Percentiles rank a stretch among this genome's conserved stretches.
Evolutionary conservation across 257 asterid genomes (phyloP).

Genomic region (Leptodermis oblonga): DNA sequence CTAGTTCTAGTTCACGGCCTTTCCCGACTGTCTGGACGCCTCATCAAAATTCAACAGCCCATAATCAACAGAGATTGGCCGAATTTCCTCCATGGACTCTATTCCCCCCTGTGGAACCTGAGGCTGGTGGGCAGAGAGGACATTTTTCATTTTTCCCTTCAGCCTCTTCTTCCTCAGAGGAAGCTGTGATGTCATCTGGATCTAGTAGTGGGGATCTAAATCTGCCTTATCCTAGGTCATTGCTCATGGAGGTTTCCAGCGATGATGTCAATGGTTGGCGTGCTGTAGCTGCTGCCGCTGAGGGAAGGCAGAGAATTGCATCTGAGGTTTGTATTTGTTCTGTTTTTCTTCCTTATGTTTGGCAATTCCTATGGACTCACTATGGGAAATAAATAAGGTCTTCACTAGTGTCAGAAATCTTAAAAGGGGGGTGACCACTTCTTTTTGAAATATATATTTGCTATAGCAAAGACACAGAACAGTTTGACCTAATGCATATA

Average conservation of each 20-base stretch:
- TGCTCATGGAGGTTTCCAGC: slow-evolving; percentile 38
- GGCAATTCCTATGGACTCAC: not conserved
- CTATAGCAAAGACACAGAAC: not conserved
- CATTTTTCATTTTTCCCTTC: slow-evolving; percentile 46
- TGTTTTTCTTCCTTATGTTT: slow-evolving; percentile 9
- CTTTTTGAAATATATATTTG: not conserved
- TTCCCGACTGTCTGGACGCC: slow-evolving; percentile 46
- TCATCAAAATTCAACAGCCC: slow-evolving; percentile 46
- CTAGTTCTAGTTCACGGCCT: slow-evolving; percentile 34
- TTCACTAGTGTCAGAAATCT: not conserved
- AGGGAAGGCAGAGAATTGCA: slow-evolving; percentile 75
- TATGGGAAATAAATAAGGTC: not conserved
- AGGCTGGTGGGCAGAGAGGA: slow-evolving; percentile 49
- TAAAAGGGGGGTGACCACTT: not conserved
- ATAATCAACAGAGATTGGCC: slow-evolving; percentile 36
- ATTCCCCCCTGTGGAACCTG: slow-evolving; percentile 44
- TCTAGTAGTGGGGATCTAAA: slow-evolving; percentile 15
- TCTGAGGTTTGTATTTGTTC: slow-evolving; percentile 21
- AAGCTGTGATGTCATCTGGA: slow-evolving; percentile 31
- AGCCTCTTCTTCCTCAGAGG: slow-evolving; percentile 45
- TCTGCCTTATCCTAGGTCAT: slow-evolving; percentile 35
- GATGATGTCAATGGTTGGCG: slow-evolving; percentile 53
- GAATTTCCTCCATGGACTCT: slow-evolving; percentile 52
- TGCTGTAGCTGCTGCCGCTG: slow-evolving; percentile 53
- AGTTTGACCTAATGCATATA: not conserved